These are phyloP conservation scores for Waltergamsia citrina DNA, from an alignment of 2,329 filamentous ascomycete species.

Conservation along the genomic window DNA sequence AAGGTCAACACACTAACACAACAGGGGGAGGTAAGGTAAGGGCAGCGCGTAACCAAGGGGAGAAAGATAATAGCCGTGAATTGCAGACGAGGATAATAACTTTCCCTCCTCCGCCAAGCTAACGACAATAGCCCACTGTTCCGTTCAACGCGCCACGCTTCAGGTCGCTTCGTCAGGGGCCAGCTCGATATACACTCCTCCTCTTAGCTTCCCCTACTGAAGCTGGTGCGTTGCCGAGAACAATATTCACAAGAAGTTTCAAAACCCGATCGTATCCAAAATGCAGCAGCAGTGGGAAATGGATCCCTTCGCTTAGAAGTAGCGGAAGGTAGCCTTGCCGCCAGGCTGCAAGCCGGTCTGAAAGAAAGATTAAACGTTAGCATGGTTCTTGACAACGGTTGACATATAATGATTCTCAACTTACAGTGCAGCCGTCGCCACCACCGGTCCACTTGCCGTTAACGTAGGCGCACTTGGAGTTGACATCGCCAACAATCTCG, in stretches of 20 bases:
- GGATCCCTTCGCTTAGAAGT: constrained; percentile 19
- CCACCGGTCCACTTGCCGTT: constrained; percentile 53
- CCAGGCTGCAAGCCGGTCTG: constrained; percentile 33
- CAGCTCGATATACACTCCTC: too few species aligned
- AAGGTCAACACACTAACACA: too few species aligned
- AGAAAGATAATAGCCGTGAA: too few species aligned
- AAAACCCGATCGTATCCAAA: constrained; percentile 15
- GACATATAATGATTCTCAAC: constrained; percentile 21
- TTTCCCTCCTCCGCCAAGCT: too few species aligned
- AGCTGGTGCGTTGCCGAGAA: not conserved
- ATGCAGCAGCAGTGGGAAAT: constrained; percentile 1
- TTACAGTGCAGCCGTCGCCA: constrained; percentile 69
- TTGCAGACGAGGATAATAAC: too few species aligned
- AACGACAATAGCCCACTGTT: too few species aligned
- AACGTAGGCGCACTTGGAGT: constrained; percentile 52
- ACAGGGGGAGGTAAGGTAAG: too few species aligned
- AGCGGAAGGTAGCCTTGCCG: constrained; percentile 32
- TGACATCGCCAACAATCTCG: constrained; percentile 59
- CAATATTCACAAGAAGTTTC: constrained; percentile 8
- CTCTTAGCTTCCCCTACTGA: not conserved
- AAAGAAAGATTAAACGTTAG: constrained; percentile 11
- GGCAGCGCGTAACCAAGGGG: too few species aligned
- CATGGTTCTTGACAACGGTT: not conserved
- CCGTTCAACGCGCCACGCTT: not conserved
- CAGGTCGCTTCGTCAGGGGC: not conserved